Percentiles rank a stretch among this genome's conserved stretches.
These are phyloP conservation scores for Diplodia corticola DNA, from an alignment of 2,329 filamentous ascomycete genomes.

Conservation along the genomic window DNA sequence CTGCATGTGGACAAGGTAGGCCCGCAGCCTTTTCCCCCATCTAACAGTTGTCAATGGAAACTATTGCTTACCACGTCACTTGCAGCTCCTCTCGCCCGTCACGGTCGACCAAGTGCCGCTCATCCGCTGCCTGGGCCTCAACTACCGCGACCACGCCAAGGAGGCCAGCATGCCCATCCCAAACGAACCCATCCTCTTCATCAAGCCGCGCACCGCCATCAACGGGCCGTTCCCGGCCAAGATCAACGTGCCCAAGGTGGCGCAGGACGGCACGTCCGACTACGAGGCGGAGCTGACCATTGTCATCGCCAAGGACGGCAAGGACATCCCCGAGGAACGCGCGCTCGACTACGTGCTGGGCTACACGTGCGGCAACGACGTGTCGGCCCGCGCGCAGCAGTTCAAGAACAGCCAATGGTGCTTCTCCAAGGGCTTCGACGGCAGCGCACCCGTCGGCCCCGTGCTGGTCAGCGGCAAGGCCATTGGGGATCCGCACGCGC, in stretches of 20 bases:
- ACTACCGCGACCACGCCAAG: slow-evolving; percentile 42
- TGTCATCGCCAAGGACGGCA: slow-evolving; percentile 55
- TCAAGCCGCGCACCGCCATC: slow-evolving; percentile 48
- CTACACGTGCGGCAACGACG: slow-evolving; percentile 58
- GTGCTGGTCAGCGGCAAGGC: slow-evolving; percentile 47
- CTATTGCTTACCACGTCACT: not conserved
- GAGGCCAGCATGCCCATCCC: slow-evolving; percentile 65
- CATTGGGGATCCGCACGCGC: slow-evolving; percentile 45
- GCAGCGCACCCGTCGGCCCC: slow-evolving; percentile 56
- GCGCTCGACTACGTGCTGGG: slow-evolving; percentile 55
- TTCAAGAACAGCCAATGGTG: slow-evolving; percentile 52
- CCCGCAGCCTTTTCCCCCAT: not conserved
- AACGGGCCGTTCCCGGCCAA: slow-evolving; percentile 43
- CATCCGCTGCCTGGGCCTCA: slow-evolving; percentile 50
- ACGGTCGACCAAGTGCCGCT: slow-evolving; percentile 39
- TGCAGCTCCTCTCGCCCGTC: slow-evolving; percentile 37
- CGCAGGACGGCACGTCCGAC: slow-evolving; percentile 51
- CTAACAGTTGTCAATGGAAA: not conserved
- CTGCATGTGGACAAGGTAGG: slow-evolving; percentile 32
- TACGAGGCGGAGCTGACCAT: slow-evolving; percentile 46
- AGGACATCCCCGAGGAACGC: slow-evolving; percentile 48
- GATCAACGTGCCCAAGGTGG: slow-evolving; percentile 51
- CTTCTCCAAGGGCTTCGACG: slow-evolving; percentile 59
- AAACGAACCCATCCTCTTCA: slow-evolving; percentile 64
- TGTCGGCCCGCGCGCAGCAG: slow-evolving; percentile 56